Evolutionary conservation across 2,329 filamentous ascomycete species (phyloP).

Genomic region (Colletotrichum spinosum): DNA sequence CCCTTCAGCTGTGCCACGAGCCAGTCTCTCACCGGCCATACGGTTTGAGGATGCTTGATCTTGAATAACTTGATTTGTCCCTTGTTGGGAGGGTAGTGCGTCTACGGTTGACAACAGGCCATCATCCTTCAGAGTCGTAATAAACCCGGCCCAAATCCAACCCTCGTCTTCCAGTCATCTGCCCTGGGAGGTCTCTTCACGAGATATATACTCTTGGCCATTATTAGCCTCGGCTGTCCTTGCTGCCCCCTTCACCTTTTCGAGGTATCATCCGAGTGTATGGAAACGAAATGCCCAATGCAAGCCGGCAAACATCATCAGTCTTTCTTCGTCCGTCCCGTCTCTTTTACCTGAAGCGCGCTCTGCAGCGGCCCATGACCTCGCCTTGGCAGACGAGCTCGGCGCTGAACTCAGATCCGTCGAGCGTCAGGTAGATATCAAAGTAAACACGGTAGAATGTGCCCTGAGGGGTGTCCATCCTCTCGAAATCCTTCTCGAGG

Average conservation of each 20-base stretch:
- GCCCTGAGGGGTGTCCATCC: constrained; percentile 98
- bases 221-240: constrained; percentile 36
- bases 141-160: constrained; percentile 30
- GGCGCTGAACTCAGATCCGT: constrained; percentile 97
- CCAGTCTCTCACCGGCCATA: no score
- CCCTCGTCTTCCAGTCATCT: constrained; percentile 27
- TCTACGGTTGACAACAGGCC: constrained; percentile 34
- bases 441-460: constrained; percentile 91
- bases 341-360: constrained; percentile 77
- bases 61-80: constrained; percentile 32
- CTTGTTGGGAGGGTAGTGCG: constrained; percentile 32
- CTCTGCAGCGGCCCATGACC: constrained; percentile 96
- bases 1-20: no score
- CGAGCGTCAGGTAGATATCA: constrained; percentile 89
- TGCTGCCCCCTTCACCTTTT: constrained; percentile 32
- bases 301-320: constrained; percentile 26
- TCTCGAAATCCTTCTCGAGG: constrained; percentile 98
- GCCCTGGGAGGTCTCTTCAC: constrained; percentile 32
- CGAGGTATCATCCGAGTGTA: constrained; percentile 40
- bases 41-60: background rate
- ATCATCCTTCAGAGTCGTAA: constrained; percentile 34
- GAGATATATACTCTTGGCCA: constrained; percentile 37
- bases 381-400: constrained; percentile 99
- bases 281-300: constrained; percentile 36
- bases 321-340: constrained; percentile 13